phyloP scores from a whole-genome alignment of 140 eudicot species.

The Oenanthe javanica region DNA sequence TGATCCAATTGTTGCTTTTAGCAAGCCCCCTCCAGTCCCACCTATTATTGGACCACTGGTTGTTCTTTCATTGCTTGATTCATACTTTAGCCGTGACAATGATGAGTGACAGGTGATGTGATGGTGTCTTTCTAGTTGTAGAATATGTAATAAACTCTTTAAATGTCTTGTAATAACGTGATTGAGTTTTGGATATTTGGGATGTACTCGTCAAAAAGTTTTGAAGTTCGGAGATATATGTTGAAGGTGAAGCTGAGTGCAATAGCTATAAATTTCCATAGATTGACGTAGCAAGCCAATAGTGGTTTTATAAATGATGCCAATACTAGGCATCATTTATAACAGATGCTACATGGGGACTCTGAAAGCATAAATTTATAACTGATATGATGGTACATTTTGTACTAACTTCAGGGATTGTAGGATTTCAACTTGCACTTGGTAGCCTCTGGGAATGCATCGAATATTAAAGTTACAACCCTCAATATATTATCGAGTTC shows the following conservation, averaged over 20 bases:
- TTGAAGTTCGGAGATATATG: constrained; percentile 21
- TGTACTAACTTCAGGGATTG: background rate
- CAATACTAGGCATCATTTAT: background rate
- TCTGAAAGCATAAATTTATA: too few species aligned
- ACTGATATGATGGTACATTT: too few species aligned
- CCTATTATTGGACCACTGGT: constrained; percentile 70
- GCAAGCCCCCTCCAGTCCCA: constrained; percentile 74
- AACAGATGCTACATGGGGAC: background rate
- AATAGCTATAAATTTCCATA: constrained; percentile 28
- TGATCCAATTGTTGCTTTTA: constrained; percentile 60
- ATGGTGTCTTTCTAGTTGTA: background rate
- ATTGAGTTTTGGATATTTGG: background rate
- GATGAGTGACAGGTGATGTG: constrained; percentile 38
- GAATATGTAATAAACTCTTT: background rate
- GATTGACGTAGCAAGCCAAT: constrained; percentile 41
- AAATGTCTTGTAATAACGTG: background rate
- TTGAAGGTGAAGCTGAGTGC: constrained; percentile 31
- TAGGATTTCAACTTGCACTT: constrained; percentile 38
- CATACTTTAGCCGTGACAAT: constrained; percentile 45
- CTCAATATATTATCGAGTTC: constrained; percentile 36
- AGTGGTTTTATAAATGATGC: constrained; percentile 46
- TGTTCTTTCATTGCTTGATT: constrained; percentile 50
- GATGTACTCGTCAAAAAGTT: constrained; percentile 23
- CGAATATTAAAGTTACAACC: constrained; percentile 58
- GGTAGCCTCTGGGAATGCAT: constrained; percentile 68